Evolutionary conservation across 2,329 filamentous ascomycete species (phyloP).

Genomic region (Botrytis deweyae): DNA sequence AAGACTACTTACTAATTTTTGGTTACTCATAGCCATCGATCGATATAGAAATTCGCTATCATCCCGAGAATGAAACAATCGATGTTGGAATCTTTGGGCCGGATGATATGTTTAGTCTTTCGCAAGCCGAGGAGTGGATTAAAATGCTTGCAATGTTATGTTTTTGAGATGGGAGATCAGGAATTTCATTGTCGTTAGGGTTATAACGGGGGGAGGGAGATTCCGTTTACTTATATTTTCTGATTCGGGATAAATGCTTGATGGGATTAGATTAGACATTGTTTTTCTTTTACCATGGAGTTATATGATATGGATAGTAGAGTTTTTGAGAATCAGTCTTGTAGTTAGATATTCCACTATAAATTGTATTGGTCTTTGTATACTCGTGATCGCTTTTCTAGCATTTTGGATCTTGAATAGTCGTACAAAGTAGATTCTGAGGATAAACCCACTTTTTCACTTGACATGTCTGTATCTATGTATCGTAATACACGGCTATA

Average conservation of each 20-base stretch:
- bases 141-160: neutral
- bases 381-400: neutral
- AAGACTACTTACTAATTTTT: neutral
- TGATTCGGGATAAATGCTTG: neutral
- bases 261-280: neutral
- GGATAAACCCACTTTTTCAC: neutral
- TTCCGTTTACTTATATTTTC: neutral
- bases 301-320: neutral
- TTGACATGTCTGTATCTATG: neutral
- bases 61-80: conserved; percentile 24
- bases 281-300: neutral
- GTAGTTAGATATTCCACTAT: neutral
- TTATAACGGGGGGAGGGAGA: neutral
- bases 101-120: conserved; percentile 27
- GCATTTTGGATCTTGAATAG: neutral
- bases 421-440: neutral
- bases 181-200: neutral
- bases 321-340: neutral
- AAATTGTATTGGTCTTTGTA: neutral
- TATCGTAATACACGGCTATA: neutral
- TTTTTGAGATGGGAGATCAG: neutral
- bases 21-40: conserved; percentile 33
- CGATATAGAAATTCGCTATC: conserved; percentile 38
- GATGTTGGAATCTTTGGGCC: conserved; percentile 39
- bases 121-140: conserved; percentile 25